phyloP scores from a whole-genome alignment of 1,284 basidiomycete genomes.

The Tilletia horrida region DNA sequence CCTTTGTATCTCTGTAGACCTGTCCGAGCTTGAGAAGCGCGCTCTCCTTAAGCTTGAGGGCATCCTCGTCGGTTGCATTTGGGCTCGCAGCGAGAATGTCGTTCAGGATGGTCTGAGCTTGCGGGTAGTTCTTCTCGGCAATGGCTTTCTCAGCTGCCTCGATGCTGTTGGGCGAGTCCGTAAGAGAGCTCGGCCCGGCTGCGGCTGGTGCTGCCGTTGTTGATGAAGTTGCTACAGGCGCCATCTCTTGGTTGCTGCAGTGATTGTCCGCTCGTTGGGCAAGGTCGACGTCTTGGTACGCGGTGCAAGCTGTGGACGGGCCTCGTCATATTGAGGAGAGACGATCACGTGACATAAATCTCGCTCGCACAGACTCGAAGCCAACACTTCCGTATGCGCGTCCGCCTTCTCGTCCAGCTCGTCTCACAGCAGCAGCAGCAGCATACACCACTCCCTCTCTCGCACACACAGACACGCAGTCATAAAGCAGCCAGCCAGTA shows the following conservation, averaged over 20 bases:
- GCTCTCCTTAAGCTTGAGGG: conserved; percentile 75
- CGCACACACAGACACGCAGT: neutral
- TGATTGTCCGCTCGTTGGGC: neutral
- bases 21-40: conserved; percentile 83
- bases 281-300: neutral
- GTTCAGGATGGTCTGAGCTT: conserved; percentile 47
- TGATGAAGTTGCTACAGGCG: conserved; percentile 5
- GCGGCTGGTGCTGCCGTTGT: neutral
- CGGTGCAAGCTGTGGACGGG: neutral
- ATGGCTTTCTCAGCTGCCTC: conserved; percentile 46
- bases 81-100: conserved; percentile 36
- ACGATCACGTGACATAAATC: neutral
- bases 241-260: neutral
- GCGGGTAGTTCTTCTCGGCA: conserved; percentile 34
- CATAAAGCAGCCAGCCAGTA: neutral
- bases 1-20: conserved; percentile 79
- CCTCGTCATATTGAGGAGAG: conserved; percentile 1
- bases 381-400: neutral
- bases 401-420: neutral
- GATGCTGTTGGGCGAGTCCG: conserved; percentile 24
- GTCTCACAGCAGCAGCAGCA: conserved; percentile 2
- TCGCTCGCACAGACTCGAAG: neutral
- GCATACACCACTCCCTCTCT: neutral
- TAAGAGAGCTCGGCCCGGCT: neutral
- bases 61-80: conserved; percentile 60